Evolutionary conservation across 2,329 filamentous ascomycete species (phyloP).

Genomic region (Fusarium marasasianum): DNA sequence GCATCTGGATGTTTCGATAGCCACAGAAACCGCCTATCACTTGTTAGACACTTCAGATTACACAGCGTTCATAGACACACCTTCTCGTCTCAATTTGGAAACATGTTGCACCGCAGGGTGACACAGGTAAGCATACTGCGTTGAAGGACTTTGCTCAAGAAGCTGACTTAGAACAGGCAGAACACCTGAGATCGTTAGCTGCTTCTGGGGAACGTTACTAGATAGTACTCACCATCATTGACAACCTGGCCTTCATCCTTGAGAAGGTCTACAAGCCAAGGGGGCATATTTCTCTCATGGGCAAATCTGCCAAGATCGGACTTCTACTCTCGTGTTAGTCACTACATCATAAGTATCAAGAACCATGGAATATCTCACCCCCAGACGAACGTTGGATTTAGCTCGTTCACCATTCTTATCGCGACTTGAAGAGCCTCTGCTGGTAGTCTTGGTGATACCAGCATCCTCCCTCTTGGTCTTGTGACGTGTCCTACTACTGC

Average conservation of each 20-base stretch:
- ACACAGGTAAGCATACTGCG: conserved; percentile 81
- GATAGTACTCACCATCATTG: conserved; percentile 55
- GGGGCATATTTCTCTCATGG: conserved; percentile 78
- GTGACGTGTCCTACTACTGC: conserved; percentile 32
- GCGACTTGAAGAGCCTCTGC: conserved; percentile 2
- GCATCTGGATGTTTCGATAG: conserved; percentile 94
- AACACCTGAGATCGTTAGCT: conserved; percentile 54
- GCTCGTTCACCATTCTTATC: conserved; percentile 3
- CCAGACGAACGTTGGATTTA: conserved; percentile 28
- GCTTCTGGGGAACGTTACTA: neutral
- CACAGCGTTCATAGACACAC: conserved; percentile 46
- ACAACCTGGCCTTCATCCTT: conserved; percentile 66
- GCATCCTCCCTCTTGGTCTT: conserved; percentile 36
- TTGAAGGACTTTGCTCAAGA: conserved; percentile 68
- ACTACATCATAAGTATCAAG: neutral
- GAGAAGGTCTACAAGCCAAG: conserved; percentile 71
- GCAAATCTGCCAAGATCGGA: conserved; percentile 77
- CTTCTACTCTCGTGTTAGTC: conserved; percentile 50
- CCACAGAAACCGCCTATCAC: conserved; percentile 84
- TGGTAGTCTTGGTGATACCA: conserved; percentile 7
- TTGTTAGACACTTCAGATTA: neutral
- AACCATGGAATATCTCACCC: conserved; percentile 14
- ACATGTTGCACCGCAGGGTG: conserved; percentile 80
- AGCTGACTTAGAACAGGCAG: conserved; percentile 71
- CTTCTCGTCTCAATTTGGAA: conserved; percentile 81